Conservation (phyloP, 768 basidiomycete genomes). For the Boletus sp. region DNA sequence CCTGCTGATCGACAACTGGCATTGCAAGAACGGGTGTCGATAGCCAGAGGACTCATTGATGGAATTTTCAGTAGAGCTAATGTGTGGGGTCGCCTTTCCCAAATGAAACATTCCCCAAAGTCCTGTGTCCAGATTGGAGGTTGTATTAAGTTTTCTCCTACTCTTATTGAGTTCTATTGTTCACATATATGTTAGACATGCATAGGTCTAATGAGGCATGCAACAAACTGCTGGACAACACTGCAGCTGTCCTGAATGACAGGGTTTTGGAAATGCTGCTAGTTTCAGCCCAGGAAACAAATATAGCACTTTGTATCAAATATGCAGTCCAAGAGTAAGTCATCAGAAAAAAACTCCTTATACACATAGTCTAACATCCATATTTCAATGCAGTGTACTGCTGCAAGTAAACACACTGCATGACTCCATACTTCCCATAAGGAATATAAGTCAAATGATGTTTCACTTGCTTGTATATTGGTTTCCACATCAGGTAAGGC, state of each 20-base stretch:
- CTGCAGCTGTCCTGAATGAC: neutral
- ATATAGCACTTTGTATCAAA: neutral
- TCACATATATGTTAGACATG: neutral
- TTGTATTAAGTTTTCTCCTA: neutral
- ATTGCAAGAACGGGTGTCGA: neutral
- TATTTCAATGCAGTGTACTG: neutral
- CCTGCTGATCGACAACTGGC: neutral
- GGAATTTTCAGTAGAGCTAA: neutral
- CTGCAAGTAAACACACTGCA: neutral
- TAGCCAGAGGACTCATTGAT: neutral
- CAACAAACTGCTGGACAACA: neutral
- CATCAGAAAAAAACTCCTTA: no score
- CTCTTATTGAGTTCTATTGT: neutral
- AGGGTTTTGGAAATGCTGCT: neutral
- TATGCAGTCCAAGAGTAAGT: neutral
- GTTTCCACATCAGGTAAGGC: neutral
- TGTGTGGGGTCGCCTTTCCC: neutral
- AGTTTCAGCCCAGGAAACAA: neutral
- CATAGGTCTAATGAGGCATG: neutral
- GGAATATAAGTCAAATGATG: rapidly evolving
- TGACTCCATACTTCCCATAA: neutral
- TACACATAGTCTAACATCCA: neutral
- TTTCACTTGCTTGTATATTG: neutral
- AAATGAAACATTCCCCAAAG: neutral
- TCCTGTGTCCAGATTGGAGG: neutral